phyloP scores from a whole-genome alignment of 2,329 filamentous ascomycete species.

The Colletotrichum sidae region DNA sequence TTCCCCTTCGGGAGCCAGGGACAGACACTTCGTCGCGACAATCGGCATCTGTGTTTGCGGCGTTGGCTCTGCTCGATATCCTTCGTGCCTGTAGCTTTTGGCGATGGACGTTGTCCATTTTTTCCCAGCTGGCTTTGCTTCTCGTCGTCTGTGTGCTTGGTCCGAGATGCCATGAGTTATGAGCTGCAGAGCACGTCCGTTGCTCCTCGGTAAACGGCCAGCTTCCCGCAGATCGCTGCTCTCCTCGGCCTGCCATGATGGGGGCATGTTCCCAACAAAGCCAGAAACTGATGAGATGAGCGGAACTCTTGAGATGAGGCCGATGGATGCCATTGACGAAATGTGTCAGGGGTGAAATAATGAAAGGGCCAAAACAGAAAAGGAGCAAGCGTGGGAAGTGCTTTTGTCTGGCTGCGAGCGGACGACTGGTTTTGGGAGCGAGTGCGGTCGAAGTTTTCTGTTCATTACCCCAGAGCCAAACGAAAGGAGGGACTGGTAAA shows the following conservation, averaged over 20 bases:
- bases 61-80: slow-evolving; percentile 8
- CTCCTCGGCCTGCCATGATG: slow-evolving; percentile 14
- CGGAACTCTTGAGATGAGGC: slow-evolving; percentile 28
- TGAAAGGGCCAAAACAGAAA: no score
- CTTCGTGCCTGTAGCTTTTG: slow-evolving; percentile 2
- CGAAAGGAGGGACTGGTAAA: slow-evolving; percentile 22
- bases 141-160: not conserved
- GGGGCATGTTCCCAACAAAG: slow-evolving; percentile 28
- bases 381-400: slow-evolving; percentile 8
- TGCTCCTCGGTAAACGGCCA: not conserved
- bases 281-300: slow-evolving; percentile 19
- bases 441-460: slow-evolving; percentile 1
- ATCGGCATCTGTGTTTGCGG: not conserved
- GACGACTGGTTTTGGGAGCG: not conserved
- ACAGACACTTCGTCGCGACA: slow-evolving; percentile 4
- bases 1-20: not conserved
- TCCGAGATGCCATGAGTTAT: not conserved
- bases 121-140: slow-evolving; percentile 9
- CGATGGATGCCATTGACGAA: slow-evolving; percentile 8
- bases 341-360: slow-evolving; percentile 15
- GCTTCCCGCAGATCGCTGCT: slow-evolving; percentile 22
- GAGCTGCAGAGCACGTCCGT: slow-evolving; percentile 12
- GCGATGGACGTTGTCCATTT: not conserved
- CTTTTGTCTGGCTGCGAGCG: not conserved
- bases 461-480: slow-evolving; percentile 31